Conservation (phyloP, 2,329 filamentous ascomycete genomes). For the Sordariomycetes sp. region DNA sequence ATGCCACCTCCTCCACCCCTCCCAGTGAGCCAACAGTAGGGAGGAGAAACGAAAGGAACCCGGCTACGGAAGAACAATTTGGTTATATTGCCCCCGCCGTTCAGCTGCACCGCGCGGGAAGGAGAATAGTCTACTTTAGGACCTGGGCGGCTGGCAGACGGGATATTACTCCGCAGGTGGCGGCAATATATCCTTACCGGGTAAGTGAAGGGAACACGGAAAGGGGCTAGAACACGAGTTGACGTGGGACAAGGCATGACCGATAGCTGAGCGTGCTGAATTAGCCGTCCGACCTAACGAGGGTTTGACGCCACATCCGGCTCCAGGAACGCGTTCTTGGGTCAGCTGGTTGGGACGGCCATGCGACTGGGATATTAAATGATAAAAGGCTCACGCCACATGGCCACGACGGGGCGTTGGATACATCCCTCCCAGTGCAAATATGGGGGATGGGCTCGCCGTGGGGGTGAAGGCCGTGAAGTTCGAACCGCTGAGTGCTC, state of each 20-base stretch:
- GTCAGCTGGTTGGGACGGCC: not conserved
- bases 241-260: not conserved
- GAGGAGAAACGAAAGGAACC: too few species aligned
- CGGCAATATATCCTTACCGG: slow-evolving; percentile 7
- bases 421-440: not conserved
- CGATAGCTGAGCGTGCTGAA: not conserved
- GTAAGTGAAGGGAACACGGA: slow-evolving; percentile 5
- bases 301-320: not conserved
- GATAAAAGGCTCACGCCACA: not conserved
- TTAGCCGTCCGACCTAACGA: not conserved
- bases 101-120: not conserved
- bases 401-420: not conserved
- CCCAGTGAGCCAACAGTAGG: too few species aligned
- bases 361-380: not conserved
- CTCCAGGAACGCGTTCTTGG: not conserved
- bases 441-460: not conserved
- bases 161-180: not conserved
- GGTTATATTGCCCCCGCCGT: too few species aligned
- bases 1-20: too few species aligned
- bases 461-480: not conserved
- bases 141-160: not conserved
- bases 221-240: not conserved
- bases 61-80: too few species aligned
- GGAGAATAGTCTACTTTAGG: not conserved
- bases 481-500: not conserved